These are phyloP conservation scores for Mortierella claussenii DNA, from an alignment of 192 early-diverging fungal genomes.

Conservation along the genomic window DNA sequence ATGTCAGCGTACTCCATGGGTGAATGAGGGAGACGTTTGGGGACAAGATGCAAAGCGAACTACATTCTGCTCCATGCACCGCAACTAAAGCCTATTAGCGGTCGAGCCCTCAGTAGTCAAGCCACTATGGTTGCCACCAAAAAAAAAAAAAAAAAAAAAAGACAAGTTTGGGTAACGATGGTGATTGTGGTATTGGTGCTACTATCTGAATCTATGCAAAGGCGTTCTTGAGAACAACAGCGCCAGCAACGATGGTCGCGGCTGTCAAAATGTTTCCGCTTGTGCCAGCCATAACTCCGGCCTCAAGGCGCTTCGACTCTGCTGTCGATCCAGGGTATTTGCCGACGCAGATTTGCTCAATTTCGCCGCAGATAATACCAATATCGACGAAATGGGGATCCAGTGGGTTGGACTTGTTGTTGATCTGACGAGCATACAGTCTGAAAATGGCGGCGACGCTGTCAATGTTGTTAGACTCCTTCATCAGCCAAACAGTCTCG, in stretches of 20 bases:
- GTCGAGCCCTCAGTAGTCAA: too few species aligned
- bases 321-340: conserved; percentile 41
- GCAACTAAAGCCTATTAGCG: background rate
- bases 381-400: conserved; percentile 76
- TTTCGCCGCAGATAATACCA: conserved; percentile 59
- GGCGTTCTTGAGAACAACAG: conserved; percentile 27
- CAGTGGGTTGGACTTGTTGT: conserved; percentile 66
- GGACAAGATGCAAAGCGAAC: background rate
- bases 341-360: conserved; percentile 37
- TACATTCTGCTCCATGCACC: background rate
- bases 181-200: too few species aligned
- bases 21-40: background rate
- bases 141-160: too few species aligned
- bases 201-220: conserved; percentile 23
- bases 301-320: conserved; percentile 33
- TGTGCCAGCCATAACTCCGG: conserved; percentile 43
- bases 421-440: conserved; percentile 69
- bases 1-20: conserved; percentile 16
- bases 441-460: conserved; percentile 73
- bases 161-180: too few species aligned
- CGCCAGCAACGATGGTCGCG: conserved; percentile 36
- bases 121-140: too few species aligned
- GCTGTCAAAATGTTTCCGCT: conserved; percentile 26
- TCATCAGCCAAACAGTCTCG: conserved; percentile 78
- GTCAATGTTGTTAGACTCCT: conserved; percentile 63